Evolutionary conservation across 176 grass and related monocot species (phyloP).

Genomic region (Carex cristatella): DNA sequence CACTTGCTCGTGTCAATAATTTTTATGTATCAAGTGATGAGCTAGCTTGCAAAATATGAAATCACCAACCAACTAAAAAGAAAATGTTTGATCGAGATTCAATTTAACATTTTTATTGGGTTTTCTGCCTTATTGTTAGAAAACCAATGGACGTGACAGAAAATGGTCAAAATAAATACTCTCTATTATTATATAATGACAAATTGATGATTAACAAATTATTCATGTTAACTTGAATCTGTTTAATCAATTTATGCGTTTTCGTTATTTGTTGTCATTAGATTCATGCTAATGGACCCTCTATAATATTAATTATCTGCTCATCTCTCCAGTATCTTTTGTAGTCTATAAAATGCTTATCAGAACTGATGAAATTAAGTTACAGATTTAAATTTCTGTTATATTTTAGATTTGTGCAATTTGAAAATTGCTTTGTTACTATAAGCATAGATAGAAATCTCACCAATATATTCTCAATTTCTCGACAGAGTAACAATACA

Average conservation of each 20-base stretch:
- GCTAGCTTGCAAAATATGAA: not conserved
- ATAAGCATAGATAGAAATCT: too few relatives aligned
- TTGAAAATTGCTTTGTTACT: too few relatives aligned
- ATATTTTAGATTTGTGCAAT: too few relatives aligned
- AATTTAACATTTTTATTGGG: not conserved
- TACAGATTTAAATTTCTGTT: too few relatives aligned
- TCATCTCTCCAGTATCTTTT: too few relatives aligned
- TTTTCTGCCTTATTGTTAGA: not conserved
- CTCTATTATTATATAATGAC: not conserved
- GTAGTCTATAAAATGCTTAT: not conserved
- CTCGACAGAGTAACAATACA: too few relatives aligned
- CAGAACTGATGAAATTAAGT: too few relatives aligned
- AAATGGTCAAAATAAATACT: not conserved
- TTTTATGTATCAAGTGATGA: not conserved
- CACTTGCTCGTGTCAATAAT: not conserved
- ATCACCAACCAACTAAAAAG: not conserved
- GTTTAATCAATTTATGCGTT: not conserved
- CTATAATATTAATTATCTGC: not conserved
- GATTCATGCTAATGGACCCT: not conserved
- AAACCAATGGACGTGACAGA: not conserved
- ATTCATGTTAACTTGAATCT: not conserved
- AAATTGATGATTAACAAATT: not conserved
- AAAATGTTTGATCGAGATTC: not conserved
- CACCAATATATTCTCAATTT: too few relatives aligned
- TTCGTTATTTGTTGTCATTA: not conserved